Base-by-base conservation (phyloP, 2,329 filamentous ascomycete species). In the Epichloe elymi region DNA sequence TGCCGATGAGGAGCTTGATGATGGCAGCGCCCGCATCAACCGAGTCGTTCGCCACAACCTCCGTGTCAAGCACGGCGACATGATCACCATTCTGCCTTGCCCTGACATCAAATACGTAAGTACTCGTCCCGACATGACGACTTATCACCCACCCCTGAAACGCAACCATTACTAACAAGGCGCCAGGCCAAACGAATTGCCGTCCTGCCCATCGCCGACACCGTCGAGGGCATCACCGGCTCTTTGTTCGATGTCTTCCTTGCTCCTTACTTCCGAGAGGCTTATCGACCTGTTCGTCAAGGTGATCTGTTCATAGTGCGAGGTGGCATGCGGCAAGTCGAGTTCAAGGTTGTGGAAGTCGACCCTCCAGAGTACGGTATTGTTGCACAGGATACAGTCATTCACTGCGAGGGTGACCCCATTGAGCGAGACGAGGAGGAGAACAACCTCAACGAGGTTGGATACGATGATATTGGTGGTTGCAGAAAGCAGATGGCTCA, bases 401-500 rank as follows among this genome's bases (percentile, higher is more conserved):
- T 98, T 61, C 93, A 98, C 75, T 97, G 93, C 72, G 93, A 98
- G 71, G 93, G 93, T 36, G 59, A 69, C 53, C 69, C 70, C 17
- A 96, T 98, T 62, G 89, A 97, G 75, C 90, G 93, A 61, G 93
- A 98, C 62, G 93, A 98, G 64, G 93, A 98, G 71, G 93, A 98
- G 77, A 94, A 94, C 68, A 98, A 97, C 74, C 78, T 98, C 60
- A 98, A 97, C 68, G 93, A 98, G 72, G 93, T 98, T 59, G 93
- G 93, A 46, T 98, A 98, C 67, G 93, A 98, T 64, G 93, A 98
- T 67, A 98, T 98, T 72, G 93, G 93, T 79, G 93, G 93, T 60
- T 97, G 93, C 80, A 82, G 93, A 66, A 98, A 98, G 76, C 93
- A 98, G 75, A 97, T 98, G 93, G 93, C 93, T 57, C 93, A 98